Base-by-base conservation (phyloP, 1,139 yeast genomes). In the Casaregolazyma lundiana region DNA sequence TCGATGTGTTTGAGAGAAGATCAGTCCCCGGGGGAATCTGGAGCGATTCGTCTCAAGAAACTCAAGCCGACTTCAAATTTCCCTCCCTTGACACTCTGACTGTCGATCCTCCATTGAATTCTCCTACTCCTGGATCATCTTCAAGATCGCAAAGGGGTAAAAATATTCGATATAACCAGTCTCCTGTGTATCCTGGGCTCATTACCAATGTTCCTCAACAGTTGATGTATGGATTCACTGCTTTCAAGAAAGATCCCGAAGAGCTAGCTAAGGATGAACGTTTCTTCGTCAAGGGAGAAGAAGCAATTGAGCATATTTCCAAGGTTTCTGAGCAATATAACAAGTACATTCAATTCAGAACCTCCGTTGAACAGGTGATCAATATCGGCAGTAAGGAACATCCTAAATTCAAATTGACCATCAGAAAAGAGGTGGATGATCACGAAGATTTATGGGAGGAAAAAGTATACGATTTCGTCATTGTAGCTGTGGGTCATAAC, bases 131-230 rank as follows among this genome's bases (percentile, higher is more conserved):
- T 2, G 18, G 7, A 7, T 15, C 30, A 6, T 37, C 43, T 11
- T 24, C 21, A n/a, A 40, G 21, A 21, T 20, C 37, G 11, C 6
- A 20, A 29, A 4, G 36, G 36, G 40, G 36, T 4, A 19, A 32
- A 16, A 47, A 7, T 44, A 49, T 2, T 41, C 51, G 21, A 56
- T 59, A 6, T 44, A 38, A 16, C 60, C 60, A 21, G 55, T 61
- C 68, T 69, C 24, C 81, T 2, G 71, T 75, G 46, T 77, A 78
- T 58, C 69, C 72, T 42, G 64, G 71, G 39, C 66, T 82, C 47
- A 84, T 78, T 55, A 78, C 87, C 9, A 81, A 82, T 58, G 80
- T 81, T 35, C 84, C 81, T 19, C 71, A 70, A 45, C 68, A 66
- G 35, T 59, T 80, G 41, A 81, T 81, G 86, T 70, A 72, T 18